A percentile compares a stretch with the other conserved stretches of the same genome.
These are phyloP conservation scores for Pittosporum tobira DNA, from an alignment of 129 eudicot species.

Conservation along the genomic window DNA sequence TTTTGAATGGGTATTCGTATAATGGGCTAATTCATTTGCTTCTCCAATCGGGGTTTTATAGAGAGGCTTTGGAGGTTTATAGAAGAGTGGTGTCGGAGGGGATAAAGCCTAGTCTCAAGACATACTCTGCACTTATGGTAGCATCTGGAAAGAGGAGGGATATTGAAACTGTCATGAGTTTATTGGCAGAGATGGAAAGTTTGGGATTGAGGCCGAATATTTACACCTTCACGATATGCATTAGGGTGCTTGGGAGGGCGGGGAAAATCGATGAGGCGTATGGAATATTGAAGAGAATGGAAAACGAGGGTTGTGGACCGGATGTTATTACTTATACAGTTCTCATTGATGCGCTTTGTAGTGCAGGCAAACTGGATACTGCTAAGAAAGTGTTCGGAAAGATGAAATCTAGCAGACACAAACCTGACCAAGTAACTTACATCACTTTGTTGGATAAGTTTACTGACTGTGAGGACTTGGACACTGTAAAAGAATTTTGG, in stretches of 20 bases:
- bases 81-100: conserved; percentile 58
- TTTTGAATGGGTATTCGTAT: conserved; percentile 77
- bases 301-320: conserved; percentile 73
- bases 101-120: conserved; percentile 79
- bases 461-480: conserved; percentile 68
- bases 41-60: conserved; percentile 62
- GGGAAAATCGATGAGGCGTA: conserved; percentile 79
- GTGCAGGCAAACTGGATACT: conserved; percentile 56
- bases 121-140: conserved; percentile 96
- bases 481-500: conserved; percentile 59
- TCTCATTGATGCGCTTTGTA: conserved; percentile 81
- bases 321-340: conserved; percentile 93
- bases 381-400: conserved; percentile 71
- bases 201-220: conserved; percentile 85
- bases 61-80: conserved; percentile 70
- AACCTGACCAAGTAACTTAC: conserved; percentile 88
- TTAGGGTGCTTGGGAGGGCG: conserved; percentile 88
- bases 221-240: conserved; percentile 86
- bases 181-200: conserved; percentile 69
- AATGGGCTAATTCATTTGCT: conserved; percentile 83
- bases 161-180: conserved; percentile 51
- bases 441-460: conserved; percentile 79
- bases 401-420: conserved; percentile 67
- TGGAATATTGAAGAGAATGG: conserved; percentile 69
- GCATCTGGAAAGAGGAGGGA: conserved; percentile 85